phyloP scores from a whole-genome alignment of 192 early-diverging fungal genomes.

The Spinellus fusiger region DNA sequence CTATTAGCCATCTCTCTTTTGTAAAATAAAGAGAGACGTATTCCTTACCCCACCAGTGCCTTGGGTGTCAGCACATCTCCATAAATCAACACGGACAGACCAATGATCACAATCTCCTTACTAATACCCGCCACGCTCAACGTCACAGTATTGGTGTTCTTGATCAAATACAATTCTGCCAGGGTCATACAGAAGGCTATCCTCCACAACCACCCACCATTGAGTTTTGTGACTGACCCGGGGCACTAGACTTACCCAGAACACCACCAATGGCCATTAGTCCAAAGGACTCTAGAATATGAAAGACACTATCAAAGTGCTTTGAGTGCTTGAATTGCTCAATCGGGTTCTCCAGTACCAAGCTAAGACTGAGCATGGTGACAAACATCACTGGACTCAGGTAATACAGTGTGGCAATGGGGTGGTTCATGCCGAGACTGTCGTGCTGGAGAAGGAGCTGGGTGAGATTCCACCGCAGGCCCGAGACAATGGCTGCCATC shows the following conservation, averaged over 20 bases:
- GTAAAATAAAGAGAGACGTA: not conserved
- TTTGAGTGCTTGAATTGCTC: constrained; percentile 37
- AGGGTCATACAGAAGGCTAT: constrained; percentile 79
- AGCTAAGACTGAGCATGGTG: constrained; percentile 50
- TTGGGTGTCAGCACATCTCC: constrained; percentile 62
- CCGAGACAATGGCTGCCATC: constrained; percentile 66
- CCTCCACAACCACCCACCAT: too few species aligned
- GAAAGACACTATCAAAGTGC: constrained; percentile 46
- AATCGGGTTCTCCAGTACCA: constrained; percentile 54
- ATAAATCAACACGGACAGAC: constrained; percentile 62
- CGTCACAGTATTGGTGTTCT: constrained; percentile 70
- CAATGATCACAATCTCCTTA: constrained; percentile 76
- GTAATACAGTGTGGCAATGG: constrained; percentile 70
- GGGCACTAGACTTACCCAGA: constrained; percentile 27
- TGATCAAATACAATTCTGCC: constrained; percentile 72
- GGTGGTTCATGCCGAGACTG: constrained; percentile 67
- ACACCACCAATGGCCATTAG: constrained; percentile 60
- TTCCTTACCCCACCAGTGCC: constrained; percentile 57
- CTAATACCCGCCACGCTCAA: constrained; percentile 77
- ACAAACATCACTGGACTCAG: constrained; percentile 74
- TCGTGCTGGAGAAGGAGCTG: constrained; percentile 70
- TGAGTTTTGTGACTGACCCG: too few species aligned
- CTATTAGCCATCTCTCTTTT: not conserved
- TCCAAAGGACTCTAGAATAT: constrained; percentile 36
- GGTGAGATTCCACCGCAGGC: constrained; percentile 77